phyloP scores from a whole-genome alignment of 306 rosid species.

The Trichosanthes truncata region DNA sequence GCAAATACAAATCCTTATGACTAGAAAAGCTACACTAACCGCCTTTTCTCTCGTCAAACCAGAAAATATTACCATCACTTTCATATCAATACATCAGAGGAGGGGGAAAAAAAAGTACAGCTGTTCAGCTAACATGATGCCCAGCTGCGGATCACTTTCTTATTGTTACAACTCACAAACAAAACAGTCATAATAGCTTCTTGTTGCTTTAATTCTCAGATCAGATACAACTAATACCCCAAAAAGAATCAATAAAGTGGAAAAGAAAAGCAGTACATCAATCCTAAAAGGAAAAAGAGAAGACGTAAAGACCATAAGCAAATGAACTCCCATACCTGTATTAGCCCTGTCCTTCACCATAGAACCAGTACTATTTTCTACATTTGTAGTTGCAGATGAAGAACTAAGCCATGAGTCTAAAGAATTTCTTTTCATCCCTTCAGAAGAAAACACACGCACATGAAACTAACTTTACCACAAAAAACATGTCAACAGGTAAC shows the following conservation, averaged over 20 bases:
- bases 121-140: background rate
- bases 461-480: conserved; percentile 10
- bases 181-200: background rate
- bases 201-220: background rate
- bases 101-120: background rate
- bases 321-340: conserved; percentile 22
- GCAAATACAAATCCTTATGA: background rate
- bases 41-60: background rate
- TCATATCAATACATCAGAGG: background rate
- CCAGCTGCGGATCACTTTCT: background rate
- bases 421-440: conserved; percentile 41
- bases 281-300: background rate
- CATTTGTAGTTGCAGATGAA: conserved; percentile 34
- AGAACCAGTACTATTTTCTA: conserved; percentile 11
- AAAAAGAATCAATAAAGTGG: background rate
- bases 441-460: conserved; percentile 9
- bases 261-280: background rate
- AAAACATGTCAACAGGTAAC: background rate
- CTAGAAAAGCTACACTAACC: background rate
- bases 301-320: background rate
- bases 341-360: conserved; percentile 4
- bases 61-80: background rate
- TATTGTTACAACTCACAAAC: background rate
- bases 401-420: conserved; percentile 69
- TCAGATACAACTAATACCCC: background rate